Conservation (phyloP, 306 rosid species). For the Cicer judaicum region DNA sequence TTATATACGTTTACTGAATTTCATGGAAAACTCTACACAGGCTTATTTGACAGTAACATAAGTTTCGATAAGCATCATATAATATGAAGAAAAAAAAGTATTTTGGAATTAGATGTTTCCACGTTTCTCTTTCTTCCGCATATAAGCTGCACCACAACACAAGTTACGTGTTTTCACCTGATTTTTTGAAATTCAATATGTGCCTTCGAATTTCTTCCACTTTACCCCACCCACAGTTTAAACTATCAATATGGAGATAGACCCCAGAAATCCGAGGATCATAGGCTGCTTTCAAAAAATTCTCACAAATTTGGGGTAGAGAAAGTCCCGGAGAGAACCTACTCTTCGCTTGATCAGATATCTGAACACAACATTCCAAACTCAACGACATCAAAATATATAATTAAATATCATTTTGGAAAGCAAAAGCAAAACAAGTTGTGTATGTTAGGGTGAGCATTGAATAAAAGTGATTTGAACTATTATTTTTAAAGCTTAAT, state of each 20-base stretch:
- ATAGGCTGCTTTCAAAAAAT: constrained; percentile 83
- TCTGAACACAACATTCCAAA: constrained; percentile 55
- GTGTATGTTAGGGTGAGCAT: neutral
- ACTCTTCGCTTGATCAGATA: constrained; percentile 87
- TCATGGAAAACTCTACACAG: constrained; percentile 1
- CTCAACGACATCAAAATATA: constrained; percentile 1
- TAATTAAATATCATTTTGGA: neutral
- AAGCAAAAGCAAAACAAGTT: neutral
- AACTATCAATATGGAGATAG: constrained; percentile 79
- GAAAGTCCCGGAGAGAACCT: constrained; percentile 82
- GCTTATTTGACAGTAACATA: constrained; percentile 24
- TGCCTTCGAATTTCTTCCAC: constrained; percentile 96
- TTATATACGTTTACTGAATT: constrained; percentile 10
- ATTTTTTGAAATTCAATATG: constrained; percentile 79
- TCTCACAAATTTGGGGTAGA: constrained; percentile 92
- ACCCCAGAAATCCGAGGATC: constrained; percentile 91
- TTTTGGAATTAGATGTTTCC: constrained; percentile 6
- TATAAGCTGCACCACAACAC: neutral
- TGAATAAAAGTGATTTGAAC: neutral
- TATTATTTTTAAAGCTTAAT: neutral
- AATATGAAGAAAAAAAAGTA: constrained; percentile 28
- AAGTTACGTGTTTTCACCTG: constrained; percentile 59
- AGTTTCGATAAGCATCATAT: neutral
- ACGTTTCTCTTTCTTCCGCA: constrained; percentile 21
- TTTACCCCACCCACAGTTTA: constrained; percentile 94